Base-by-base conservation (phyloP, 139 green algal species). In the Haematococcus lacustris region DNA sequence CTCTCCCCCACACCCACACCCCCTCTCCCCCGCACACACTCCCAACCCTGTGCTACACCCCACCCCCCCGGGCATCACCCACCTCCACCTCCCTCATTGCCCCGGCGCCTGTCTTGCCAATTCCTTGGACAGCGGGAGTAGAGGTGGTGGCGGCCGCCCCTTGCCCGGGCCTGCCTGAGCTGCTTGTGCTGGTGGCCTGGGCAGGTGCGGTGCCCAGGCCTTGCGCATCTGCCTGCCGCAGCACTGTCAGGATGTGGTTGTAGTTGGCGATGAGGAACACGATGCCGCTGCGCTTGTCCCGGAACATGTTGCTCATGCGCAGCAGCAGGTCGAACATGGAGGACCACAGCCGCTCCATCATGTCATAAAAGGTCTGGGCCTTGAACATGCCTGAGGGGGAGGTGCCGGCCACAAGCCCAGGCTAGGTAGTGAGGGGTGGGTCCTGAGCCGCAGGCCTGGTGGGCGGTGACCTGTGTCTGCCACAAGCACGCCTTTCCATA, bases 221-320 rank as follows among this genome's bases (percentile, higher is more conserved):
- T n/a, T n/a, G n/a, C n/a, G n/a, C n/a, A n/a, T n/a, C n/a, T n/a
- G n/a, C n/a, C n/a, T n/a, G n/a, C n/a, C n/a, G 51, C 51, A 97
- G 73, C 3, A 89, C 81, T 30, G 71, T 51, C n/a, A 88, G 77
- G 43, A 98, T 83, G 75, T 96, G 85, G 71, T 82, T 80, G 73
- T 96, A 96, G 80, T 98, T 97, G 72, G 88, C 82, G 63, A 97
- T 91, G 38, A 98, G 87, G 83, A 98, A 98, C 47, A 98, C 88
- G 62, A 91, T 96, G 71, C 90, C 86, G 37, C 51, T 68, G 33
- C 62, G 74, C 62, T 77, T 70, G 70, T 87, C 83, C 57, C 81
- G 77, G 75, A 87, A 90, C 71, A 87, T 72, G 77, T 87, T 88
- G 76, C 64, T 76, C 75, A 87, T 86, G 28, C 82, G 75, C 77